A percentile compares a stretch with the other conserved stretches of the same genome.
Conservation (phyloP, 2,329 filamentous ascomycete species). For the Mycogone perniciosa region DNA sequence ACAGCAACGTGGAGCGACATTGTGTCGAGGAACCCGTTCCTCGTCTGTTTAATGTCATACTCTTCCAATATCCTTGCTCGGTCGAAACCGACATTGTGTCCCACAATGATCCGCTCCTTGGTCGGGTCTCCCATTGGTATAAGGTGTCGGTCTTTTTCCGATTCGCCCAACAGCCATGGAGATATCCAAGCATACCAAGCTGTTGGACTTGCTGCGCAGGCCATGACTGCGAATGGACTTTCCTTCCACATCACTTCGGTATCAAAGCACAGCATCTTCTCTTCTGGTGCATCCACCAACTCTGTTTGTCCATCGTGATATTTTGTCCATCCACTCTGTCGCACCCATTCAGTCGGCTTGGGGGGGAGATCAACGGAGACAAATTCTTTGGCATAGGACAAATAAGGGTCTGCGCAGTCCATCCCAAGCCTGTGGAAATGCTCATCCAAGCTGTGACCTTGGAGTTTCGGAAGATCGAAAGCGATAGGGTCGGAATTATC, state of each 20-base stretch:
- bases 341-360: conserved; percentile 66
- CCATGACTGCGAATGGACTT: conserved; percentile 90
- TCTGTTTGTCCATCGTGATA: conserved; percentile 74
- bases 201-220: conserved; percentile 80
- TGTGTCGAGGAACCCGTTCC: conserved; percentile 86
- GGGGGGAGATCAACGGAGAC: conserved; percentile 53
- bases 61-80: conserved; percentile 83
- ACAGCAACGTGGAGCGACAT: conserved; percentile 98
- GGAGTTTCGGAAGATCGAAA: conserved; percentile 76
- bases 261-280: conserved; percentile 82
- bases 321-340: conserved; percentile 86
- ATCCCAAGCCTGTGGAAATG: conserved; percentile 86
- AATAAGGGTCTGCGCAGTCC: conserved; percentile 80
- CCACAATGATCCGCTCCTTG: conserved; percentile 71
- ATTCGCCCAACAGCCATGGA: conserved; percentile 85
- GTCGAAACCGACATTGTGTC: conserved; percentile 95
- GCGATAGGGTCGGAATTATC: conserved; percentile 69
- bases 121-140: conserved; percentile 77
- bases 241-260: conserved; percentile 96
- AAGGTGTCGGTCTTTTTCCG: conserved; percentile 68
- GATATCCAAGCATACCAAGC: conserved; percentile 98
- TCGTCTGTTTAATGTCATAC: conserved; percentile 75
- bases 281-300: conserved; percentile 67
- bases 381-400: conserved; percentile 69
- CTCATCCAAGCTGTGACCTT: conserved; percentile 79